Evolutionary conservation across 2,329 filamentous ascomycete species (phyloP).

Genomic region (Scedosporium boydii): DNA sequence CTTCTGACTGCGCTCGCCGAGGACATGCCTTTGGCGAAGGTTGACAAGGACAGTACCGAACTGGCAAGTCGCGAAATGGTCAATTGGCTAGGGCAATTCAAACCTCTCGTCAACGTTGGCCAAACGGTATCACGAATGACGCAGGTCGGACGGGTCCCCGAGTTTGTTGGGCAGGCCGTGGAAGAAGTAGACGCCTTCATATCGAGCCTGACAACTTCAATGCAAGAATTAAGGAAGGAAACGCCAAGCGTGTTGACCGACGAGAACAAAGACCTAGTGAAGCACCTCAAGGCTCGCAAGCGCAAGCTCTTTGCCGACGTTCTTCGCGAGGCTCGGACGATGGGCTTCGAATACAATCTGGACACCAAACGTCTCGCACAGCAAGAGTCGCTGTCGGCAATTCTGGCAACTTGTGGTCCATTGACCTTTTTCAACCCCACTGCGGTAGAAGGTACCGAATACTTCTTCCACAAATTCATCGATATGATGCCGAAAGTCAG

Average conservation of each 20-base stretch:
- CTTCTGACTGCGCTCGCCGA: conserved; percentile 7
- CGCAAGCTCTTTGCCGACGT: conserved; percentile 84
- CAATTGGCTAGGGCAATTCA: conserved; percentile 36
- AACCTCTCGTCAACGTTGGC: conserved; percentile 60
- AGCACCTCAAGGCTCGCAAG: conserved; percentile 86
- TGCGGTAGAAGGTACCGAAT: conserved; percentile 37
- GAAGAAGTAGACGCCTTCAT: conserved; percentile 58
- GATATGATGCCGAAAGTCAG: conserved; percentile 63
- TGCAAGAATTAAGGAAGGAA: conserved; percentile 67
- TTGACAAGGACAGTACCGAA: neutral
- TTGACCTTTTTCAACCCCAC: conserved; percentile 20
- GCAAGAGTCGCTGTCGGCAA: conserved; percentile 60
- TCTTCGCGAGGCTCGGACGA: conserved; percentile 69
- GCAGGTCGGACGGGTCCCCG: conserved; percentile 45
- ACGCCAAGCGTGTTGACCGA: conserved; percentile 76
- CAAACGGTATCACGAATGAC: conserved; percentile 68
- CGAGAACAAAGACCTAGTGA: conserved; percentile 74
- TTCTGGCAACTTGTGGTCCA: conserved; percentile 52
- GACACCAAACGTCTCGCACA: conserved; percentile 61
- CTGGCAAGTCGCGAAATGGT: neutral
- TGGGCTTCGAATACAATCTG: conserved; percentile 83
- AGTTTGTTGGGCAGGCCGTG: conserved; percentile 44
- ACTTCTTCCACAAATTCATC: conserved; percentile 70
- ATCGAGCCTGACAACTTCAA: conserved; percentile 56
- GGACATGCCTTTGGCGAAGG: conserved; percentile 8